These are phyloP conservation scores for Trichocladium uniseriatum DNA, from an alignment of 495 filamentous ascomycete species.

Conservation along the genomic window DNA sequence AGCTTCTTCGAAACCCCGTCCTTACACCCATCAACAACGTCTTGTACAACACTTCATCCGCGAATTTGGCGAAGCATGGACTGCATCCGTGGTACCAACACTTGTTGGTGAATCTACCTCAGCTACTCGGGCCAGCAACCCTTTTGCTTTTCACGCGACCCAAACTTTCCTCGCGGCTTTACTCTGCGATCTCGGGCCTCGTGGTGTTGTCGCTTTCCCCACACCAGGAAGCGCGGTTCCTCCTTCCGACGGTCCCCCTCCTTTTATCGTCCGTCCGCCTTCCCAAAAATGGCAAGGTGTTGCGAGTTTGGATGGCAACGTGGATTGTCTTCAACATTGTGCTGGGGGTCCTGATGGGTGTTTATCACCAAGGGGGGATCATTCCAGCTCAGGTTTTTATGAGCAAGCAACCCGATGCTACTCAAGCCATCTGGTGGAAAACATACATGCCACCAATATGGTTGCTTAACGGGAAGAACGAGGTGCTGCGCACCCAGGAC, in stretches of 20 bases:
- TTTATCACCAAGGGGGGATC: constrained; percentile 90
- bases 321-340: constrained; percentile 81
- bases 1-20: constrained; percentile 50
- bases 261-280: constrained; percentile 73
- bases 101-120: constrained; percentile 71
- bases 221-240: constrained; percentile 92
- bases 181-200: constrained; percentile 75
- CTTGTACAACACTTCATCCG: constrained; percentile 65
- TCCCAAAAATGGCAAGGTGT: constrained; percentile 43
- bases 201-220: constrained; percentile 72
- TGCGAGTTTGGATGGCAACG: constrained; percentile 48
- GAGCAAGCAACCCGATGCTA: constrained; percentile 50
- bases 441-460: constrained; percentile 92
- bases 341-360: constrained; percentile 76
- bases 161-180: constrained; percentile 48
- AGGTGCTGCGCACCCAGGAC: constrained; percentile 59
- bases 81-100: constrained; percentile 91
- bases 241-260: constrained; percentile 82
- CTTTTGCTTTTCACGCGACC: constrained; percentile 54
- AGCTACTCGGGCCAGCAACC: constrained; percentile 82
- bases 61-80: constrained; percentile 82
- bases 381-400: constrained; percentile 67
- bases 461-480: constrained; percentile 71
- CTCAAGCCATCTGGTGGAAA: constrained; percentile 88
- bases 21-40: constrained; percentile 91